A percentile compares a stretch with the other conserved stretches of the same genome.
Conservation (phyloP, 2,329 filamentous ascomycete genomes). For the Bimuria novae-zelandiae region DNA sequence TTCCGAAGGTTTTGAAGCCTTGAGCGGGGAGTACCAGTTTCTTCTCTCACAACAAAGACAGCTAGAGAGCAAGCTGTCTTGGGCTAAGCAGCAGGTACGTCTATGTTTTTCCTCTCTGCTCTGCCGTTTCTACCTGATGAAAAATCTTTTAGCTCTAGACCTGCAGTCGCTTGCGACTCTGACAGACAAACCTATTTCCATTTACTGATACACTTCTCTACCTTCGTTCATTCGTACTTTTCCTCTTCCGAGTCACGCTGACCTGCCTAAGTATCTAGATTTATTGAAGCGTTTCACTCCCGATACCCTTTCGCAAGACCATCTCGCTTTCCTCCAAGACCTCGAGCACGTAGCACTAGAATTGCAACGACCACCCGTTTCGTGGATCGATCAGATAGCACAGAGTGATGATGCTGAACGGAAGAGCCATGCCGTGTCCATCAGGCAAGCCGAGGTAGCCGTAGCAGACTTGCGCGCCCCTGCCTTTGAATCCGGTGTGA, state of each 20-base stretch:
- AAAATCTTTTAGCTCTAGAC: slow-evolving; percentile 56
- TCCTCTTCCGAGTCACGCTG: not conserved
- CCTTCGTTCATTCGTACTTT: not conserved
- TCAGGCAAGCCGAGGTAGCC: slow-evolving; percentile 43
- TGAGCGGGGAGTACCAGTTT: slow-evolving; percentile 54
- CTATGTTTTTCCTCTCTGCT: slow-evolving; percentile 2
- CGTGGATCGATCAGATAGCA: slow-evolving; percentile 43
- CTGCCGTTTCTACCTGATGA: slow-evolving; percentile 47
- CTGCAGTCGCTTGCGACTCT: slow-evolving; percentile 54
- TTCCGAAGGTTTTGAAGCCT: slow-evolving; percentile 52
- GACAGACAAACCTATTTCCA: slow-evolving; percentile 52
- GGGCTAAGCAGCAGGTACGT: slow-evolving; percentile 56
- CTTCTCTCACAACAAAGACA: slow-evolving; percentile 50
- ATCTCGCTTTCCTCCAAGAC: slow-evolving; percentile 46
- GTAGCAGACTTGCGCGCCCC: slow-evolving; percentile 30
- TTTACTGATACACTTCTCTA: slow-evolving; percentile 42
- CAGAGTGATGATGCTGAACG: slow-evolving; percentile 42
- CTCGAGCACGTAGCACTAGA: slow-evolving; percentile 43
- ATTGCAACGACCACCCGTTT: slow-evolving; percentile 26
- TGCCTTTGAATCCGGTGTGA: slow-evolving; percentile 36
- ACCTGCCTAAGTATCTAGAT: slow-evolving; percentile 42
- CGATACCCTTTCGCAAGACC: slow-evolving; percentile 45
- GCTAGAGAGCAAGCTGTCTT: slow-evolving; percentile 54
- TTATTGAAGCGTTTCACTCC: slow-evolving; percentile 46
- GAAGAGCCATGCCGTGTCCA: slow-evolving; percentile 37